Percentiles rank a stretch among this genome's conserved stretches.
These are phyloP conservation scores for Xylaria nigripes DNA, from an alignment of 495 filamentous ascomycete genomes.

Conservation along the genomic window DNA sequence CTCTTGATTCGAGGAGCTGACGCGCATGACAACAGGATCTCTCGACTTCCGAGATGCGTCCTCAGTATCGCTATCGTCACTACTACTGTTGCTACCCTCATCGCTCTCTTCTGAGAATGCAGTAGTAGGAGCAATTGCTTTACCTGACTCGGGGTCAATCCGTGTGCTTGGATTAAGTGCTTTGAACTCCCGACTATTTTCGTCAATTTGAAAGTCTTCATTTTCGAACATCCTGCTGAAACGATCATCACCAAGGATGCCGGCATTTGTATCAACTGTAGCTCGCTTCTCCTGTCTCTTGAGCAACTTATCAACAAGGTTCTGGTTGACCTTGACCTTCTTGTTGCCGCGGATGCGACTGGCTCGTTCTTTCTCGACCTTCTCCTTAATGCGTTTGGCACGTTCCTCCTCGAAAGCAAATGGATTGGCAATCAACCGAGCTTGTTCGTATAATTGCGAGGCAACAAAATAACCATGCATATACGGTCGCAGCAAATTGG, in stretches of 20 bases:
- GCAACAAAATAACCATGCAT: conserved; percentile 99
- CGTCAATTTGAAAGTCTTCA: conserved; percentile 85
- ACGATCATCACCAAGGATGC: conserved; percentile 70
- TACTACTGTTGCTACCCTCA: conserved; percentile 38
- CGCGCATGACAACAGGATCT: conserved; percentile 51
- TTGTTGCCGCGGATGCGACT: conserved; percentile 86
- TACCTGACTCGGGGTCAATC: conserved; percentile 26
- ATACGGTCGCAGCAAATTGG: conserved; percentile 79
- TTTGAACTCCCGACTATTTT: conserved; percentile 78
- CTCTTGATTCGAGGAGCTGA: conserved; percentile 55
- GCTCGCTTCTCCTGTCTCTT: conserved; percentile 73
- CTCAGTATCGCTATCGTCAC: conserved; percentile 32
- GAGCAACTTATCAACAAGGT: conserved; percentile 73
- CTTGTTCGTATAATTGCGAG: conserved; percentile 87
- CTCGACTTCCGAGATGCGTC: conserved; percentile 18
- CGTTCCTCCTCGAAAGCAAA: conserved; percentile 87
- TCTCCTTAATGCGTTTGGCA: conserved; percentile 77
- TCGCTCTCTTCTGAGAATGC: conserved; percentile 24
- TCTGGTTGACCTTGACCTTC: conserved; percentile 85
- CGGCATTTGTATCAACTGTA: conserved; percentile 50
- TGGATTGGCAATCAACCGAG: conserved; percentile 82
- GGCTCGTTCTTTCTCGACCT: conserved; percentile 88
- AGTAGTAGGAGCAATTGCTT: conserved; percentile 7
- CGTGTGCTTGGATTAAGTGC: conserved; percentile 75
- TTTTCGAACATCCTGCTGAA: conserved; percentile 88